Base-by-base conservation (phyloP, 2,329 filamentous ascomycete species). In the Aureobasidium uvarum region DNA sequence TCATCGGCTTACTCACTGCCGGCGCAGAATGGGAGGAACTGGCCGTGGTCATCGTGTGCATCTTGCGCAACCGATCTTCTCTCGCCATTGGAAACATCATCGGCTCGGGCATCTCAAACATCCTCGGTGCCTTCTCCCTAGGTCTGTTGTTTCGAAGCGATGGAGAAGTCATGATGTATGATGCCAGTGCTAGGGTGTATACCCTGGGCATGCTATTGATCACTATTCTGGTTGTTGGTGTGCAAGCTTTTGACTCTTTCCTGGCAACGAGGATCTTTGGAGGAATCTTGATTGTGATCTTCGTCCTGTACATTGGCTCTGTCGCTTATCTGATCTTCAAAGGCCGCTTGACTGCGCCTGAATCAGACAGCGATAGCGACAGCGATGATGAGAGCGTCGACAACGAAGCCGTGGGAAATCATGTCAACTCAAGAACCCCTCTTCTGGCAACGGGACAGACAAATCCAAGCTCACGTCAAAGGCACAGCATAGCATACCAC, bases 21-120 rank as follows among this genome's bases (percentile, higher is more conserved):
- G 83, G 82, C 20, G 81, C 78, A 48, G 83, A 85, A 74, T 85
- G 80, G 77, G 83, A 85, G 77, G 82, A 85, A 79, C 78, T 84
- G 38, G 79, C 77, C 1, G 81, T 85, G 0, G 79, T 85, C 2
- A 68, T 83, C 13, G 78, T 80, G 23, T 78, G 81, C 10, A 74
- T 84, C 38, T 74, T 77, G 2, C 81, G 80, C 62, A 72, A 77
- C 33, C 81, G 78, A 28, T 75, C 77, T 0, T 78, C 81, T 1
- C 73, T 85, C 8, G 83, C 83, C 11, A 69, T 84, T 0, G 83
- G 82, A n/a, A 85, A 85, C 67, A 76, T 85, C 56, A 71, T 84
- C 67, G 83, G 83, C n/a, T 82, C 81, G 20, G 75, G 78, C 41
- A 82, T 85, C 52, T 84, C 83, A 58, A 85, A 62, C 64, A 82